Evolutionary conservation across 345 rosid species (phyloP), one percentile per base, ranked within the genome.

Genomic region (Excoecaria agallocha): DNA sequence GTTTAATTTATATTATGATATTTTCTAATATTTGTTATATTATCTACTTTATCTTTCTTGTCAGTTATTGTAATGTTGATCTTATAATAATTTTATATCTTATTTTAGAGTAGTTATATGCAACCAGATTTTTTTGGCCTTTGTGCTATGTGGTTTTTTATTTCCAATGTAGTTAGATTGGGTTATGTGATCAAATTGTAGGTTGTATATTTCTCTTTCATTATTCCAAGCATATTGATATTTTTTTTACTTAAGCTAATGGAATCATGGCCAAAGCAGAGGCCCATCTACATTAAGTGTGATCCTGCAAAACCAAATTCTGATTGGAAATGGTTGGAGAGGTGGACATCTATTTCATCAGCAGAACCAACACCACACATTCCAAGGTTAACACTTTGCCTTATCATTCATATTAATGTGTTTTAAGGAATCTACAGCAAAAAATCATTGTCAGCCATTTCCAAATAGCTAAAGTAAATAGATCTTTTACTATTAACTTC

Each of bases 241-340:
- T 63, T 75, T 61, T 43, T 9, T 43, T 62, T 10, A 57, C 82
- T 86, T 71, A 79, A 95, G 99, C 85, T 95, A 71, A 83, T 93
- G 90, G 87, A 89, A 62, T 89, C 98, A 75, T 85, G 88, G 43
- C 92, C 91, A 10, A 90, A 87, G 88, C 76, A 77, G 39, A 87
- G 81, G 80, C 87, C 90, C 73, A 86, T 93, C 69, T 73, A 69
- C 74, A 82, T 95, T 75, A 95, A 95, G 82, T 90, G 98, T 74
- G 98, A 95, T 85, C 79, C 91, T 58, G 82, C 86, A 38, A 89
- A 91, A 69, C 90, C 89, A 51, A 87, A 88, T 79, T 88, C 94
- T 76, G 86, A 90, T 65, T 95, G 99, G 99, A 86, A 77, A 77
- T 95, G 98, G 98, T 81, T 95, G 86, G 98, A 93, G 89, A 86